Evolutionary conservation across 2,329 filamentous ascomycete genomes (phyloP), one percentile per base, ranked within the genome.

Genomic region (Paecilomyces formosus): DNA sequence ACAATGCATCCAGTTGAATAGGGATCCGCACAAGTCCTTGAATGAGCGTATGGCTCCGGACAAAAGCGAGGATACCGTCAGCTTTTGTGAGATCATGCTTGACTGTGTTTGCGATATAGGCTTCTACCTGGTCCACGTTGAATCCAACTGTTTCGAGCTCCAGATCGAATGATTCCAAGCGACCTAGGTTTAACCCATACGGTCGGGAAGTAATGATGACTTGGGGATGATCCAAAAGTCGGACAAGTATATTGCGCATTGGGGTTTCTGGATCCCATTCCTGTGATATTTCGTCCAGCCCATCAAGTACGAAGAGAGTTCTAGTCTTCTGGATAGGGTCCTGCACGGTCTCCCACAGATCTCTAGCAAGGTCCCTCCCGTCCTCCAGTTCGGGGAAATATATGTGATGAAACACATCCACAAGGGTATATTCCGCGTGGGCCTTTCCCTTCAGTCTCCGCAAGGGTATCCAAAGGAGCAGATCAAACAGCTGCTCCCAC

Each of bases 251-350:
- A 2, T 35, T 35, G 33, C 33, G 33, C 9, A 35, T 35, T 35
- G 33, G 33, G 33, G 33, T 35, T 35, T 65, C 18, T 67, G 66
- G 13, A 67, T 62, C 7, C 33, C 68, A 49, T 7, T 62, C 61
- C 55, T 66, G 45, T 3, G 64, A 66, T 18, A 77, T 63, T 68
- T 79, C 75, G 56, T 79, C 76, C 9, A 77, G 57, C 5, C 75
- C 75, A 60, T 78, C 75, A 21, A 78, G 72, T n/a, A 78, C 52
- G 55, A 78, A 75, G 1, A 78, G 63, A 22, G 68, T 75, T 53
- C 55, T 54, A 30, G 30, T 30, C 18, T 54, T 54, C 18, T 31
- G 28, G 9, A 26, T 52, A 22, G 49, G 49, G 21, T 55, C n/a
- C 12, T 55, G 26, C 30, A 55, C 13, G 26, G 53, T 22, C 26